Percentiles rank a stretch among this genome's conserved stretches.
Conservation (phyloP, 140 eudicot genomes). For the Oenanthe javanica region DNA sequence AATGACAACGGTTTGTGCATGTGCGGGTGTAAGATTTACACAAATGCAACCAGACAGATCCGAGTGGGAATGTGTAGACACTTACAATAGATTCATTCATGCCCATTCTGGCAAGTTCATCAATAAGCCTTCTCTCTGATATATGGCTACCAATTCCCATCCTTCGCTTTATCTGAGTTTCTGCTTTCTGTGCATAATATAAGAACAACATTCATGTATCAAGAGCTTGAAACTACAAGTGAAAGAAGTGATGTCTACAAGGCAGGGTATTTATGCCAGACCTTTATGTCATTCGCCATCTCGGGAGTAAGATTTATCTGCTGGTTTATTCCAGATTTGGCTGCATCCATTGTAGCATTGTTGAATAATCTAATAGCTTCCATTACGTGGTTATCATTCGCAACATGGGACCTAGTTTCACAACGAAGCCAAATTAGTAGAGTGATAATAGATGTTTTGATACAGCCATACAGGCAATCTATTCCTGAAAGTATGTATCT, state of each 20-base stretch:
- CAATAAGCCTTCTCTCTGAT: slow-evolving; percentile 94
- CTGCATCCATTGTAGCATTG: slow-evolving; percentile 95
- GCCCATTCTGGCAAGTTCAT: slow-evolving; percentile 90
- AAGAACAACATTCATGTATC: neutral
- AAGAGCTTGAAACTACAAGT: neutral
- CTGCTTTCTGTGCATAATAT: slow-evolving; percentile 67
- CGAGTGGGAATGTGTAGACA: neutral
- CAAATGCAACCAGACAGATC: neutral
- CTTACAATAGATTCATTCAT: slow-evolving; percentile 85
- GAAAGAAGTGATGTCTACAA: neutral
- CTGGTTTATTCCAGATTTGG: slow-evolving; percentile 84
- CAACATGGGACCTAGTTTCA: slow-evolving; percentile 59
- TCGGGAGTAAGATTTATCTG: slow-evolving; percentile 85
- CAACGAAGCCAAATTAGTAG: neutral
- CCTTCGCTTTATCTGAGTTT: slow-evolving; percentile 89
- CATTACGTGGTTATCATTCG: slow-evolving; percentile 61
- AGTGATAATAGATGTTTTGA: neutral
- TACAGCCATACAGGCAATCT: neutral
- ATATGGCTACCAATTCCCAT: slow-evolving; percentile 96
- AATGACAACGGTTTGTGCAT: neutral
- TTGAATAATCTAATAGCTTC: slow-evolving; percentile 83
- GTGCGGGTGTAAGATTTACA: neutral
- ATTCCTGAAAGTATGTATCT: neutral
- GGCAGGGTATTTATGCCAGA: slow-evolving; percentile 8
- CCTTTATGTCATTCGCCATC: slow-evolving; percentile 95